These are phyloP conservation scores for Neurospora sp. DNA, from an alignment of 495 filamentous ascomycete species.

Conservation along the genomic window DNA sequence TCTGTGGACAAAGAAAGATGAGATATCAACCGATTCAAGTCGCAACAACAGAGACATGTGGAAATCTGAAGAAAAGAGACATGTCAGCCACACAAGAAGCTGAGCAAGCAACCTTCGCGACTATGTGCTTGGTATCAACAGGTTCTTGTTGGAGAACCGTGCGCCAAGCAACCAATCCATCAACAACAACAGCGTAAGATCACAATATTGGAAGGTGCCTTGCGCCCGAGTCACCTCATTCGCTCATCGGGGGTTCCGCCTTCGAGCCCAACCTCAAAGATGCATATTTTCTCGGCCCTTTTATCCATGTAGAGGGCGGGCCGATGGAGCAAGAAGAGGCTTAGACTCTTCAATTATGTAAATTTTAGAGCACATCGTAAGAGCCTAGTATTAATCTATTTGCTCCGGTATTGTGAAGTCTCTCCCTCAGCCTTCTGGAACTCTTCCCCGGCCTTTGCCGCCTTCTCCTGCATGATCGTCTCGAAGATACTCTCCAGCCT, in stretches of 20 bases:
- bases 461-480: constrained; percentile 21
- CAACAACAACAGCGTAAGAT: background rate
- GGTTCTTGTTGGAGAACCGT: background rate
- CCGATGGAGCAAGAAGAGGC: background rate
- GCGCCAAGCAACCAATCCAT: background rate
- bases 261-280: background rate
- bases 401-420: constrained; percentile 14
- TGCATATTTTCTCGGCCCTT: background rate
- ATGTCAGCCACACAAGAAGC: background rate
- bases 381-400: background rate
- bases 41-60: background rate
- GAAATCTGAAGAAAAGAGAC: background rate
- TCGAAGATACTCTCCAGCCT: constrained; percentile 40
- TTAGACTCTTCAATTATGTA: background rate
- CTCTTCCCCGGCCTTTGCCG: background rate
- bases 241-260: background rate
- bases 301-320: background rate
- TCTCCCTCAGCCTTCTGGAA: constrained; percentile 2
- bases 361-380: background rate
- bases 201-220: background rate
- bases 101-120: background rate
- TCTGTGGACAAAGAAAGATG: background rate
- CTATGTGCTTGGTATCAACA: background rate
- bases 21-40: background rate
- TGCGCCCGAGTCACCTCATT: background rate